phyloP scores from a whole-genome alignment of 2,329 filamentous ascomycete species.

The Sporothrix sp. region DNA sequence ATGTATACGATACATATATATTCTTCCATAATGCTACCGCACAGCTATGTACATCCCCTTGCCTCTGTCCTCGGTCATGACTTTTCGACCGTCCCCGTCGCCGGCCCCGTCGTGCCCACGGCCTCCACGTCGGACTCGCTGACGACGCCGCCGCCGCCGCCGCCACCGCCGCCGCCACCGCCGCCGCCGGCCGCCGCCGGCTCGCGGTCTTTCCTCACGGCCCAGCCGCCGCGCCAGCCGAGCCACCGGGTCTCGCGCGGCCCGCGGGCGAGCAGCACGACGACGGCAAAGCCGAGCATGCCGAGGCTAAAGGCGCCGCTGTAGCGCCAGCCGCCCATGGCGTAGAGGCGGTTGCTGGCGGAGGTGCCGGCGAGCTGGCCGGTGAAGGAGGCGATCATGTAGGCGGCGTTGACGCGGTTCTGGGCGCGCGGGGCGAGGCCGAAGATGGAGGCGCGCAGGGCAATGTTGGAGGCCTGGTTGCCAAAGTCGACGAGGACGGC shows the following conservation, averaged over 20 bases:
- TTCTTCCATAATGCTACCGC: too few species aligned
- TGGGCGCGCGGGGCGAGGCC: slow-evolving; percentile 58
- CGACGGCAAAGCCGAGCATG: slow-evolving; percentile 28
- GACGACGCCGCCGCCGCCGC: too few species aligned
- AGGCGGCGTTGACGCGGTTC: slow-evolving; percentile 72
- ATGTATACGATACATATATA: too few species aligned
- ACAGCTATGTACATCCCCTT: too few species aligned
- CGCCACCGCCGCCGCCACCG: too few species aligned
- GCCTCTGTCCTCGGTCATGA: too few species aligned
- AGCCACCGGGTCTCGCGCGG: slow-evolving; percentile 33
- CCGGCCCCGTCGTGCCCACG: too few species aligned
- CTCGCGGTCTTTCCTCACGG: slow-evolving; percentile 20
- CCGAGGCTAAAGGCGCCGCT: slow-evolving; percentile 36
- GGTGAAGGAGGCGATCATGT: slow-evolving; percentile 67
- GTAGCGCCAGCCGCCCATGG: slow-evolving; percentile 40
- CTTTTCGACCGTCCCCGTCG: too few species aligned
- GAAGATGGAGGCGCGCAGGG: slow-evolving; percentile 63
- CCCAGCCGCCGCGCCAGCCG: slow-evolving; percentile 35
- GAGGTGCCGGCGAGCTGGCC: slow-evolving; percentile 65
- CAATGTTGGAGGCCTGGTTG: slow-evolving; percentile 62
- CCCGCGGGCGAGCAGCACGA: slow-evolving; percentile 29
- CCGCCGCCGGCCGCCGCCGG: neutral
- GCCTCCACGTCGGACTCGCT: too few species aligned
- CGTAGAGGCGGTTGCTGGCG: slow-evolving; percentile 45
- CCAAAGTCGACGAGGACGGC: slow-evolving; percentile 63